A percentile compares a stretch with the other conserved stretches of the same genome.
phyloP scores from a whole-genome alignment of 331 rosid species.

The Rhamnella rubrinervis region DNA sequence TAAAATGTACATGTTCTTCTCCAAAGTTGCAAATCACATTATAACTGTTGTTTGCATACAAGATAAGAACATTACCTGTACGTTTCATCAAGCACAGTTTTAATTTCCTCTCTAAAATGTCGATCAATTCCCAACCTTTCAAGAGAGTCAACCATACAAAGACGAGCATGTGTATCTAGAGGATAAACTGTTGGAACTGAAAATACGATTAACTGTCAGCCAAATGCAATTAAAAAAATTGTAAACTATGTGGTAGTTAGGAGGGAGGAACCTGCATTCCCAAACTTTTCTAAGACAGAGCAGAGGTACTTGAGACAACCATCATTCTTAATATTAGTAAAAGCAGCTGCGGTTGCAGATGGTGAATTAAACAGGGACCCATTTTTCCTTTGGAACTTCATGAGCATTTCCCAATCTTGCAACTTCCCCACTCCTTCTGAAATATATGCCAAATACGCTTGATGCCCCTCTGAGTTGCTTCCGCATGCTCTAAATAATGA shows the following conservation, averaged over 20 bases:
- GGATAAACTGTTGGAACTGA: slow-evolving; percentile 83
- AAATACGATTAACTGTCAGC: slow-evolving; percentile 5
- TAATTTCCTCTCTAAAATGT: slow-evolving; percentile 70
- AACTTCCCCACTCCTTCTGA: slow-evolving; percentile 71
- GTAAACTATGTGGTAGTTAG: slow-evolving; percentile 3
- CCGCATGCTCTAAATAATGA: slow-evolving; percentile 37
- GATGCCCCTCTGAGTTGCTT: slow-evolving; percentile 59
- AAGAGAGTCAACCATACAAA: slow-evolving; percentile 68
- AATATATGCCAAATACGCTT: slow-evolving; percentile 65
- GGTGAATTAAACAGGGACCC: slow-evolving; percentile 88
- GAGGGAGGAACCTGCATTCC: slow-evolving; percentile 57
- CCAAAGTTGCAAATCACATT: not conserved
- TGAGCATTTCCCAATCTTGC: slow-evolving; percentile 51
- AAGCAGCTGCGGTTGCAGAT: slow-evolving; percentile 72
- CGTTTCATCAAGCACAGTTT: slow-evolving; percentile 61
- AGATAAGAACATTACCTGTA: slow-evolving; percentile 47
- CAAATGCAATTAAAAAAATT: slow-evolving; percentile 16
- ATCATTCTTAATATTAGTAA: slow-evolving; percentile 49
- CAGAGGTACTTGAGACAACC: slow-evolving; percentile 58
- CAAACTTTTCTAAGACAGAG: slow-evolving; percentile 54
- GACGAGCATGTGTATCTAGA: slow-evolving; percentile 58
- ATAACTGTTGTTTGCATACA: slow-evolving; percentile 1
- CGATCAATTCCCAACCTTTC: slow-evolving; percentile 66
- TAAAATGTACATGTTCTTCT: not conserved
- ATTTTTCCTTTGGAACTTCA: slow-evolving; percentile 79